Base-by-base conservation (phyloP, 352 stramenopile genomes). In the Phytophthora idaei region DNA sequence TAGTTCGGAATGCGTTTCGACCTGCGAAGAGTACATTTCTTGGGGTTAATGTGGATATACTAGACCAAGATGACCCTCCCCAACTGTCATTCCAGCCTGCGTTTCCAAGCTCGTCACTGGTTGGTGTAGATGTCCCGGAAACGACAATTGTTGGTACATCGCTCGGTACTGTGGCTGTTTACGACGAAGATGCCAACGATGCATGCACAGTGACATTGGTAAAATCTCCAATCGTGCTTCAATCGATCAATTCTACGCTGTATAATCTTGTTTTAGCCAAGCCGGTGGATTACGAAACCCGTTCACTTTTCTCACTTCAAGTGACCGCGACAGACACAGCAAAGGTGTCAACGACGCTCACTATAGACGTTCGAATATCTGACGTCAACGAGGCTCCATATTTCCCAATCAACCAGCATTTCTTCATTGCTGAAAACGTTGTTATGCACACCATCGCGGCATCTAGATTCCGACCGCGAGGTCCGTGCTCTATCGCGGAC, bases 381-480 rank as follows among this genome's bases (percentile, higher is more conserved):
- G 77, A 90, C 60, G 60, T 77, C 11, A 81, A 87, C n/a, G 81
- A 90, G 25, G 12, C 61, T 11, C 81, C 81, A n/a, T 65, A 69
- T 34, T 57, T 87, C 25, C 58, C 54, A 17, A 31, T 39, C n/a
- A 47, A 61, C 1, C 74, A 81, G 32, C 60, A 80, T n/a, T 65
- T 80, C n/a, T 77, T 80, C 15, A 80, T 80, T 17, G 63, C 77
- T 29, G 74, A 81, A 52, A 75, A 79, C 44, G 17, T 41, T 44
- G 42, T 17, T 17, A 42, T 21, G 25, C 37, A 46, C 1, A 63
- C 47, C 3, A 41, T 85, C 4, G 53, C 52, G 15, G 64, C 66
- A 15, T 42, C 66, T n/a, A 61, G 47, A 51, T 80, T 80, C 36
- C 51, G 44, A 4, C 64, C 58, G 12, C 64, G 66, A 14, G 71